Percentiles rank a stretch among this genome's conserved stretches.
phyloP scores from a whole-genome alignment of 2,329 filamentous ascomycete species.

The Cladosporium austrohemisphaericum region DNA sequence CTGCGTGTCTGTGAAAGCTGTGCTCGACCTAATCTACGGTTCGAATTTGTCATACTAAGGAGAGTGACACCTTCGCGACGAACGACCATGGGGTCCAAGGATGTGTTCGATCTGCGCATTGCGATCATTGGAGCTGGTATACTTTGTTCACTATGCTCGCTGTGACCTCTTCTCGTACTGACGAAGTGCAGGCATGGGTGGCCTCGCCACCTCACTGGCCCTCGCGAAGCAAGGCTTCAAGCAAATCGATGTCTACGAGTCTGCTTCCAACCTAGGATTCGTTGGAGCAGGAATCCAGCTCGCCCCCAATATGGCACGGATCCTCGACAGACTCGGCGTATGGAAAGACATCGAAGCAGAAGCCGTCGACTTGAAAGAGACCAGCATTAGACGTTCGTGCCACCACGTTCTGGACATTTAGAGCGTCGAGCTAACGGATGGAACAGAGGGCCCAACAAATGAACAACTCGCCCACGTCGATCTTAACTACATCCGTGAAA shows the following conservation, averaged over 20 bases:
- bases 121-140: slow-evolving; percentile 35
- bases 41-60: background rate
- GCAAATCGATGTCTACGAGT: slow-evolving; percentile 70
- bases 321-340: slow-evolving; percentile 68
- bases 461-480: slow-evolving; percentile 67
- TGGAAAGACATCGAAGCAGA: slow-evolving; percentile 69
- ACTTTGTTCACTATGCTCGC: background rate
- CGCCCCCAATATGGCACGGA: slow-evolving; percentile 75
- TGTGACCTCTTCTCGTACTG: background rate
- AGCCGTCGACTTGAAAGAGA: slow-evolving; percentile 66
- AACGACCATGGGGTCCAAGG: slow-evolving; percentile 28
- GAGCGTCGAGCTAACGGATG: background rate
- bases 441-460: slow-evolving; percentile 62
- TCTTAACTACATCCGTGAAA: slow-evolving; percentile 62
- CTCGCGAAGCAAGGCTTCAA: slow-evolving; percentile 73
- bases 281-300: slow-evolving; percentile 83
- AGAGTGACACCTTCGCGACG: background rate
- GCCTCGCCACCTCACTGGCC: slow-evolving; percentile 66
- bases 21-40: background rate
- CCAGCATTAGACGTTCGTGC: slow-evolving; percentile 63
- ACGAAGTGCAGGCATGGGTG: slow-evolving; percentile 65
- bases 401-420: background rate
- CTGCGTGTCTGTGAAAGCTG: background rate
- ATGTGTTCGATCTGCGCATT: slow-evolving; percentile 33
- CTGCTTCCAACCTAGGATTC: slow-evolving; percentile 69